Evolutionary conservation across 352 stramenopile species (phyloP).

Genomic region (Phytophthora idaei): DNA sequence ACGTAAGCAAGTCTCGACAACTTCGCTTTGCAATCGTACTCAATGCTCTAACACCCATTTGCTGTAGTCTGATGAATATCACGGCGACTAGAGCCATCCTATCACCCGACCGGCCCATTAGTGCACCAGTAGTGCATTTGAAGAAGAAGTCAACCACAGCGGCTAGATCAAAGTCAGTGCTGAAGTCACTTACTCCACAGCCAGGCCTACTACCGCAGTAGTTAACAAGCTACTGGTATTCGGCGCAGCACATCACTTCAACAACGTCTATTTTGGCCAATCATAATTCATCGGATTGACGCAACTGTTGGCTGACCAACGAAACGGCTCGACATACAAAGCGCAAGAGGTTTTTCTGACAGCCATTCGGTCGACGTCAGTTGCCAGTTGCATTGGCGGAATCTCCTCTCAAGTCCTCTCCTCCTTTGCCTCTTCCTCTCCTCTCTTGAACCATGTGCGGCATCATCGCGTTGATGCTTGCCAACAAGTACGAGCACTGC

Average conservation of each 20-base stretch:
- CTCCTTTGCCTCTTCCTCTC: conserved; percentile 1
- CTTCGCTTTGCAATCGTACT: neutral
- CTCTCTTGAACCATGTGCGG: conserved; percentile 92
- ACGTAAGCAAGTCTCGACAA: conserved; percentile 24
- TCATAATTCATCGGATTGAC: conserved; percentile 7
- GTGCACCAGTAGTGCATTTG: conserved; percentile 44
- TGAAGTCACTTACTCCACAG: conserved; percentile 19
- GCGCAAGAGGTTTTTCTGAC: conserved; percentile 28
- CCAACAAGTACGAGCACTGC: conserved; percentile 95
- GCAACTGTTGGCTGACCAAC: neutral
- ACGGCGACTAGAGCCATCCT: conserved; percentile 42
- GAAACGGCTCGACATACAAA: conserved; percentile 17
- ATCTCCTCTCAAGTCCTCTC: conserved; percentile 13
- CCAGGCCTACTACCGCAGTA: conserved; percentile 8
- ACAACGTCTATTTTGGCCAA: conserved; percentile 16
- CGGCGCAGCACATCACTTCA: conserved; percentile 9
- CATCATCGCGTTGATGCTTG: conserved; percentile 97
- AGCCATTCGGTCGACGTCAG: conserved; percentile 26
- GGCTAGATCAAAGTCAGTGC: conserved; percentile 24
- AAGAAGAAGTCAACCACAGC: conserved; percentile 49
- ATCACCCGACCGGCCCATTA: conserved; percentile 55
- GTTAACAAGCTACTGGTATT: neutral
- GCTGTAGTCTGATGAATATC: conserved; percentile 44
- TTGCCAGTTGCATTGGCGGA: conserved; percentile 27
- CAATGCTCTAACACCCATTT: neutral